Conservation (phyloP, 306 rosid genomes). For the Ziziphus jujuba region DNA sequence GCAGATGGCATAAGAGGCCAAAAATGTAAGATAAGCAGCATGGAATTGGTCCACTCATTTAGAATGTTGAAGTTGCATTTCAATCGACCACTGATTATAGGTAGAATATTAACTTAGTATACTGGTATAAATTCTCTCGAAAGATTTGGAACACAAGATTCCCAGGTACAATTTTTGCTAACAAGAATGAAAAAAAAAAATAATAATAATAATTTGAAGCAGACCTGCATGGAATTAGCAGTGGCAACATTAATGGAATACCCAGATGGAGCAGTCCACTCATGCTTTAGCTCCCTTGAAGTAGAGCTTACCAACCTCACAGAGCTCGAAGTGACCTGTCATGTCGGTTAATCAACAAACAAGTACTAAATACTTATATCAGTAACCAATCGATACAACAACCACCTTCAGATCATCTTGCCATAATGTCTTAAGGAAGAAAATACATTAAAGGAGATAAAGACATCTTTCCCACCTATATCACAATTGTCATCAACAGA, state of each 20-base stretch:
- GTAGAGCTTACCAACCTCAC: constrained; percentile 85
- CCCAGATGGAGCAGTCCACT: constrained; percentile 85
- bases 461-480: not conserved
- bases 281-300: constrained; percentile 69
- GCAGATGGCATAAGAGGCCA: not conserved
- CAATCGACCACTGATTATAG: not conserved
- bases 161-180: not conserved
- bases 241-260: constrained; percentile 90
- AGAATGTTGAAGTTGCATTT: not conserved
- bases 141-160: not conserved
- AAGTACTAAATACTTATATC: not conserved
- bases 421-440: not conserved
- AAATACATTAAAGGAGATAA: not conserved
- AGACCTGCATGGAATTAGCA: constrained; percentile 94
- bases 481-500: not conserved
- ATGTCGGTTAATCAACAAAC: constrained; percentile 25
- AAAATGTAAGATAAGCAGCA: not conserved
- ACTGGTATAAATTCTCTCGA: not conserved
- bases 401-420: not conserved
- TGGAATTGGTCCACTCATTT: not conserved
- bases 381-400: not conserved
- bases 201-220: constrained; percentile 28
- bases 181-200: not conserved
- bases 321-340: constrained; percentile 79
- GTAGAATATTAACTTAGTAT: not conserved